Evolutionary conservation across 1,284 basidiomycete genomes (phyloP), one percentile per base, ranked within the genome.

Genomic region (Pisolithus thermaeus): DNA sequence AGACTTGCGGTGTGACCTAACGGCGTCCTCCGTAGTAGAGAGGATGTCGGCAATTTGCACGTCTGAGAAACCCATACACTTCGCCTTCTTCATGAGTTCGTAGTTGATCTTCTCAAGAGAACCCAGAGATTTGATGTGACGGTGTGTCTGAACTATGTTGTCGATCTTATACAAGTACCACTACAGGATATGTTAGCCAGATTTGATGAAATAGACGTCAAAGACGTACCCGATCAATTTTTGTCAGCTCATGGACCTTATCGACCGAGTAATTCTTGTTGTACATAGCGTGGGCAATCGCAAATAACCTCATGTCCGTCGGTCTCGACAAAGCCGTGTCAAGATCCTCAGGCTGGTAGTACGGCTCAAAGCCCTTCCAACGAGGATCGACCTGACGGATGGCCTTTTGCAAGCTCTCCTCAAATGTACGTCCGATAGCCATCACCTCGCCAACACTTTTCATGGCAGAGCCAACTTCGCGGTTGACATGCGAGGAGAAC

Each of bases 151-250:
- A 51, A 97, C 92, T 57, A 97, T 97, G 73, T 97, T 97, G 71
- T 97, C 91, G 54, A 99, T 89, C 78, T 99, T 99, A 82, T 97
- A 90, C 53, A 99, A 76, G 82, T 92, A 99, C 96, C 97, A 99
- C 83, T 90, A 25, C 57, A 52, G 36, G 11, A 37, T 52, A 16
- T 51, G 36, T 14, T 49, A 1, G 2, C 9, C 49, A 27, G 11
- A 42, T 1, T 18, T 22, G 6, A 5, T 8, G 9, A 14, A 52
- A 32, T 6, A 18, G 35, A 48, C 14, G 32, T 9, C 18, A 30
- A 28, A 35, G 11, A 11, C 71, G 27, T 51, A 86, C 87, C 78
- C 92, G 92, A 80, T 98, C 95, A 61, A 99, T 98, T 79, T 97
- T 97, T 60, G 96, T 98, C 59, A 99, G 72, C 47, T 94, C 87